Base-by-base conservation (phyloP, 106 monocot species). In the Dendrobium nobile region DNA sequence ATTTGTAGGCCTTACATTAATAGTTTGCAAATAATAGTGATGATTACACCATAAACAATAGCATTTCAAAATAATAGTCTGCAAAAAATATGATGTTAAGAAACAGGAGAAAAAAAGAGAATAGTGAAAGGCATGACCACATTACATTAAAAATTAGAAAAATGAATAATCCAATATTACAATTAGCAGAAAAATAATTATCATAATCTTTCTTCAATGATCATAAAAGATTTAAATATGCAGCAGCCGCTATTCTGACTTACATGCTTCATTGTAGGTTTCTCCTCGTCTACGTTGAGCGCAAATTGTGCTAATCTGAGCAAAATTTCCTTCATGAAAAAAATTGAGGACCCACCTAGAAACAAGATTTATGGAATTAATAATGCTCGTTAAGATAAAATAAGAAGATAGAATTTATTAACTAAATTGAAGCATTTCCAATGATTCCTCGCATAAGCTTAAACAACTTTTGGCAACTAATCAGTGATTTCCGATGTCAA, bases 241-340 rank as follows among this genome's bases (percentile, higher is more conserved):
- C 22, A 51, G 4, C 41, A 43, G 4, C 74, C 44, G 44, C 47
- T 24, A 18, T 76, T 54, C 28, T 15, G 19, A 82, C 93, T 90
- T 87, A 93, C 93, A 90, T 79, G 77, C 74, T 85, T 85, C 77
- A 48, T 19, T 31, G 41, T 65, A 67, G 81, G 68, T 22, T 47
- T 54, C 77, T 77, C 84, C 77, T 77, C 84, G 10, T 91, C 72
- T 47, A 67, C 64, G 56, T 73, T 51, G 47, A 48, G 47, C 28
- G 84, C 80, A 55, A 70, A 82, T 42, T 84, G 59, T 80, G 90
- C 80, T 67, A 92, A 83, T 70, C 77, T 88, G 40, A 91, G 82
- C n/a, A 91, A 18, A 80, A 89, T 80, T n/a, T 85, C 84, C 87
- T 87, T 95, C 90, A 89, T 95, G 77, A 86, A 92, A 28, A 82